Evolutionary conservation across 2,329 filamentous ascomycete genomes (phyloP).

Genomic region (Phialophora chinensis): DNA sequence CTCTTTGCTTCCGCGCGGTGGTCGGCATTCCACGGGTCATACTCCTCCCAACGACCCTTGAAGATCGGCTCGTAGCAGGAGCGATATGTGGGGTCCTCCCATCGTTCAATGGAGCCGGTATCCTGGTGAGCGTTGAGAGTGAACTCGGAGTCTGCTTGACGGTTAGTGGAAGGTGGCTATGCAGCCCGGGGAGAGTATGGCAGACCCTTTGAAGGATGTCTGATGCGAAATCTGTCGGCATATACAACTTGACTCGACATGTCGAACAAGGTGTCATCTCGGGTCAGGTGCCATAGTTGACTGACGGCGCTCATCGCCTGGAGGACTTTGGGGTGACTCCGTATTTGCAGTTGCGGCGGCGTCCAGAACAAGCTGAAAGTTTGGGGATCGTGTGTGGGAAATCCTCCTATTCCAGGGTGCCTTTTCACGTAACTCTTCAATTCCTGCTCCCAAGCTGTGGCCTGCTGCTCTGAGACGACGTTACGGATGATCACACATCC

Average conservation of each 20-base stretch:
- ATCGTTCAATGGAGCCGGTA: constrained; percentile 38
- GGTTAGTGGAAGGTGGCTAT: neutral
- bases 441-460: too few species aligned
- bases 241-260: constrained; percentile 39
- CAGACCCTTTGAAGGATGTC: constrained; percentile 36
- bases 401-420: too few species aligned
- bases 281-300: constrained; percentile 19
- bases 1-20: constrained; percentile 38
- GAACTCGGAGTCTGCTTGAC: constrained; percentile 26
- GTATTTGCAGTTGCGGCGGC: too few species aligned
- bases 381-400: too few species aligned
- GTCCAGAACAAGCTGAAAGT: neutral
- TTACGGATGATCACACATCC: too few species aligned
- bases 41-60: constrained; percentile 37
- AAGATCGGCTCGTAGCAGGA: constrained; percentile 35
- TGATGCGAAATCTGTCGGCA: constrained; percentile 41
- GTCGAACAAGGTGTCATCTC: constrained; percentile 25
- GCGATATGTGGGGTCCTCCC: constrained; percentile 36
- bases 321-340: too few species aligned
- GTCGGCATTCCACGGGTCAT: constrained; percentile 37
- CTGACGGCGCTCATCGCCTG: too few species aligned
- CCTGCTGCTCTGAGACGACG: too few species aligned
- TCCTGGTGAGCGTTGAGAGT: constrained; percentile 36
- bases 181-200: neutral
- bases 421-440: too few species aligned